phyloP scores from a whole-genome alignment of 2,329 filamentous ascomycete genomes.

The Pestalotiopsis sp. region DNA sequence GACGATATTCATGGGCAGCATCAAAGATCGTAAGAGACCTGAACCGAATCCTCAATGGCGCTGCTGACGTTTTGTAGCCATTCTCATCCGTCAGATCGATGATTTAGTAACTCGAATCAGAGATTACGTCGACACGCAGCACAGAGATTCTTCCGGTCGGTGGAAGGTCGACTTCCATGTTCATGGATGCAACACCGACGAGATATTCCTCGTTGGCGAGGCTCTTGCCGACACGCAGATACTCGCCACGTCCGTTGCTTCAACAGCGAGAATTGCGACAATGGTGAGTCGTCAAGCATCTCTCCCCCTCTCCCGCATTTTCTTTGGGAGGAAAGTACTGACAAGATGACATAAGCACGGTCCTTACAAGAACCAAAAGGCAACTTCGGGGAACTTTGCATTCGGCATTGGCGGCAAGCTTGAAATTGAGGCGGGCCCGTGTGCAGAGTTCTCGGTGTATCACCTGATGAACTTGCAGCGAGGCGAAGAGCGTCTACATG shows the following conservation, averaged over 20 bases:
- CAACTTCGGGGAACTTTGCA: slow-evolving; percentile 53
- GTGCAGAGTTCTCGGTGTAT: slow-evolving; percentile 47
- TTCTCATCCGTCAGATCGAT: slow-evolving; percentile 43
- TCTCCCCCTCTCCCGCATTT: not conserved
- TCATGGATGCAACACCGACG: slow-evolving; percentile 44
- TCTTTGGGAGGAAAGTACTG: not conserved
- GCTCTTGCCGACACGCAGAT: slow-evolving; percentile 45
- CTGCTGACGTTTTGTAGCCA: slow-evolving; percentile 28
- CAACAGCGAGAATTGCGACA: slow-evolving; percentile 39
- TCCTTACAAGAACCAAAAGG: slow-evolving; percentile 51
- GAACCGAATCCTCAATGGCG: not conserved
- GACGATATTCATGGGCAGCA: slow-evolving; percentile 45
- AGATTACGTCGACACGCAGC: slow-evolving; percentile 24
- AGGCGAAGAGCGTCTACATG: slow-evolving; percentile 21
- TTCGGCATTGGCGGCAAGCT: slow-evolving; percentile 40
- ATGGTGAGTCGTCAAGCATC: slow-evolving; percentile 23
- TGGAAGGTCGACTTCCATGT: slow-evolving; percentile 46
- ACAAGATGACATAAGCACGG: slow-evolving; percentile 34
- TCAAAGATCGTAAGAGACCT: slow-evolving; percentile 39
- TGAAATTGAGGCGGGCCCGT: slow-evolving; percentile 39
- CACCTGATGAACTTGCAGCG: slow-evolving; percentile 47
- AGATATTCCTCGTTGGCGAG: slow-evolving; percentile 51
- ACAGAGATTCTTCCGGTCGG: slow-evolving; percentile 14
- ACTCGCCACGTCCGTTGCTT: slow-evolving; percentile 43
- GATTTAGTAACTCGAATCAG: slow-evolving; percentile 33